These are phyloP conservation scores for Dujonia santamariae DNA, from an alignment of 1,139 yeast genomes.

Conservation along the genomic window DNA sequence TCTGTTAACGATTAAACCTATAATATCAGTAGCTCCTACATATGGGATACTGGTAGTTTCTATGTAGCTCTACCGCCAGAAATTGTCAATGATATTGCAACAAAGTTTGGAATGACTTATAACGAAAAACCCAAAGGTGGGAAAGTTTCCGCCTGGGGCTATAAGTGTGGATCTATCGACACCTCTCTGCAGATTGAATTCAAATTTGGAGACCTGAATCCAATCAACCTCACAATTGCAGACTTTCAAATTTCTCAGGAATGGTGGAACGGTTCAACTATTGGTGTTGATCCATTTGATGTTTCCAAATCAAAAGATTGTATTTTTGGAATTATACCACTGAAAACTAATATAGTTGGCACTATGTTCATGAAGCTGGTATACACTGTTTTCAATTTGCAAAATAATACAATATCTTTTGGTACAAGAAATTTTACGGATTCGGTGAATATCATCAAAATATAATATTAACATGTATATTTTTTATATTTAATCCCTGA, in stretches of 20 bases:
- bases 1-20: neutral
- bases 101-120: neutral
- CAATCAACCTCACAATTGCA: neutral
- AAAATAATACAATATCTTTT: neutral
- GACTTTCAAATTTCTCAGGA: neutral
- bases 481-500: too few relatives aligned
- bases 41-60: conserved; percentile 1
- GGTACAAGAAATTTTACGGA: too few relatives aligned
- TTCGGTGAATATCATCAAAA: too few relatives aligned
- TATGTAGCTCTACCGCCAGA: too few relatives aligned
- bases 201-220: neutral
- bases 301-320: neutral
- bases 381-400: neutral
- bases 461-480: too few relatives aligned
- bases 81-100: neutral
- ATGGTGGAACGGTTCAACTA: neutral
- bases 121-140: neutral
- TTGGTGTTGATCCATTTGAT: neutral
- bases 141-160: conserved; percentile 1
- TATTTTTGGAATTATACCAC: neutral
- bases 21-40: neutral
- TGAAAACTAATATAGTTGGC: neutral
- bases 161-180: conserved; percentile 1
- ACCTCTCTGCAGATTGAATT: neutral
- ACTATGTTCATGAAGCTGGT: neutral